These are phyloP conservation scores for Eimeria maxima DNA, from an alignment of 169 alveolate genomes.

Conservation along the genomic window DNA sequence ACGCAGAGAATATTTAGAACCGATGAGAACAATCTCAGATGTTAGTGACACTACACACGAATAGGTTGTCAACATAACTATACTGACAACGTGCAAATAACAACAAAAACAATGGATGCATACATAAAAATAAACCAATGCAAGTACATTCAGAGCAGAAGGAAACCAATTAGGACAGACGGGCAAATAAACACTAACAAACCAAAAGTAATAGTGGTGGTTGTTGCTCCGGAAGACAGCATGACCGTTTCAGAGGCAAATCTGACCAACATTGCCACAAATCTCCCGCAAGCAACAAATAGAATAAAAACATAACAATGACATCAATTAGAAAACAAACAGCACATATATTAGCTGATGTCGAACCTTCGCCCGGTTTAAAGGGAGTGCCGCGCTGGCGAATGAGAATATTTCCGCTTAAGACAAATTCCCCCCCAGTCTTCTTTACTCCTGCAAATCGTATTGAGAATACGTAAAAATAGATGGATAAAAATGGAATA, in stretches of 20 bases:
- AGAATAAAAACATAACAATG: neutral
- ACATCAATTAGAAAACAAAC: neutral
- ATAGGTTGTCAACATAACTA: too few species aligned
- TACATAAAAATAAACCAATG: too few species aligned
- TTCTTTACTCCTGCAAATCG: constrained; percentile 86
- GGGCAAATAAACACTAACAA: neutral
- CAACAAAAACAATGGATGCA: too few species aligned
- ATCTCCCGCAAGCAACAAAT: too few species aligned
- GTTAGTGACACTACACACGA: too few species aligned
- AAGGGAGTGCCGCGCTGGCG: constrained; percentile 93
- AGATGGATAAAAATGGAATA: too few species aligned
- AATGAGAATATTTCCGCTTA: constrained; percentile 91
- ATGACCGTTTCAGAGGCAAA: neutral
- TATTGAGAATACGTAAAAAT: neutral
- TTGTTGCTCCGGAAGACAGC: neutral
- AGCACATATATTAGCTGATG: neutral
- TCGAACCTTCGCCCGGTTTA: constrained; percentile 92
- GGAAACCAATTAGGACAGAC: too few species aligned
- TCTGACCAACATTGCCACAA: too few species aligned
- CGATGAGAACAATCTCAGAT: too few species aligned
- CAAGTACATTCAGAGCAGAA: too few species aligned
- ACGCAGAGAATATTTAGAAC: too few species aligned
- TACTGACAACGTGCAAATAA: too few species aligned
- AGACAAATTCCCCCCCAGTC: constrained; percentile 90
- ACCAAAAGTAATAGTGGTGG: neutral